Evolutionary conservation across 2,329 filamentous ascomycete genomes (phyloP).

Genomic region (Fusarium temperatum): DNA sequence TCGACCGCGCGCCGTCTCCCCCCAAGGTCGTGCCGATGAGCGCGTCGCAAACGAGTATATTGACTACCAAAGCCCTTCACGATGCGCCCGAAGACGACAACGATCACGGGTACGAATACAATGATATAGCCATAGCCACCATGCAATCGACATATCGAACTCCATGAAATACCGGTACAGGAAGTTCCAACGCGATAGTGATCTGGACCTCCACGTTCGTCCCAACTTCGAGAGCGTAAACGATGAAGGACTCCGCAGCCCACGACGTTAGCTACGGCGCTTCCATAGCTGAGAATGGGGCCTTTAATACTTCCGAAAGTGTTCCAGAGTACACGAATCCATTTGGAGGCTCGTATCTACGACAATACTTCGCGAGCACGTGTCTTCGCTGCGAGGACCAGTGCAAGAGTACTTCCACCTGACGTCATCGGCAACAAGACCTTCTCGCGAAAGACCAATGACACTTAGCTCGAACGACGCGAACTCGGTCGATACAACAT

Average conservation of each 20-base stretch:
- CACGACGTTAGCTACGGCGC: not conserved
- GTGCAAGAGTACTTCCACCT: not conserved
- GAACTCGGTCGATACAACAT: not conserved
- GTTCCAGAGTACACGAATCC: not conserved
- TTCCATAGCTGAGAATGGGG: not conserved
- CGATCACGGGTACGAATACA: accelerated
- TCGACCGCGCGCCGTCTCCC: not conserved
- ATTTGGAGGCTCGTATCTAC: not conserved
- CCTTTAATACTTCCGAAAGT: not conserved
- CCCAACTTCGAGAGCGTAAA: not conserved
- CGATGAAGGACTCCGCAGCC: not conserved
- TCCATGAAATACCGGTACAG: not conserved
- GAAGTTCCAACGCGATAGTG: not conserved
- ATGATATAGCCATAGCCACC: not conserved
- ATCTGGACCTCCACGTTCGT: accelerated
- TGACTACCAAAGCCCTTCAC: not conserved
- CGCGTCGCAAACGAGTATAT: not conserved
- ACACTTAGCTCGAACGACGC: not conserved
- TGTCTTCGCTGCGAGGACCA: not conserved
- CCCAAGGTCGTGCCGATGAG: not conserved
- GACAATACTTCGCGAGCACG: not conserved
- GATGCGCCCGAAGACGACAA: not conserved
- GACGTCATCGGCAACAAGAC: not conserved
- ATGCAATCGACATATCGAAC: accelerated
- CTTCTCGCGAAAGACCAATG: not conserved